Percentiles rank a stretch among this genome's conserved stretches.
phyloP scores from a whole-genome alignment of 2,329 filamentous ascomycete species.

The Talaromyces verruculosus region DNA sequence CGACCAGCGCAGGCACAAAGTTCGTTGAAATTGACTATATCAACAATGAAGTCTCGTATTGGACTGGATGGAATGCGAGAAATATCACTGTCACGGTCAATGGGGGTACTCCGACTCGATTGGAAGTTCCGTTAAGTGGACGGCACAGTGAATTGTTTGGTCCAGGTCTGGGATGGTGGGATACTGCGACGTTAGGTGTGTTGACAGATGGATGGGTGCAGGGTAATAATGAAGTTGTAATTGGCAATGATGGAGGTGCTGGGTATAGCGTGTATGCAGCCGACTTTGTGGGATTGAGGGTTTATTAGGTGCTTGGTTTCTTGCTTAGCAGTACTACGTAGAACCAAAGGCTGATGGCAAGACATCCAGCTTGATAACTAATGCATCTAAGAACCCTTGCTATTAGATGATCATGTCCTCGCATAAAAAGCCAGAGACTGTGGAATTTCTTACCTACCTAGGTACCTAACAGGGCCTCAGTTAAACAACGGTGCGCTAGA shows the following conservation, averaged over 20 bases:
- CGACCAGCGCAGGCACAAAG: slow-evolving; percentile 34
- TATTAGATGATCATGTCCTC: neutral
- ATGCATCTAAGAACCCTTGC: neutral
- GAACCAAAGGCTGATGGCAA: neutral
- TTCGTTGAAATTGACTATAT: slow-evolving; percentile 53
- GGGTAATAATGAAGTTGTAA: slow-evolving; percentile 40
- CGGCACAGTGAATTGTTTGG: slow-evolving; percentile 37
- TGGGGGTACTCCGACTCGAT: slow-evolving; percentile 42
- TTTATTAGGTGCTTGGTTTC: slow-evolving; percentile 23
- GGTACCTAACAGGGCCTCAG: neutral
- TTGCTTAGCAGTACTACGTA: neutral
- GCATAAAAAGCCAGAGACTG: neutral
- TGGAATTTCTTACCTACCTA: neutral
- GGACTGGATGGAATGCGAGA: slow-evolving; percentile 49
- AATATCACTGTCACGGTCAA: slow-evolving; percentile 56
- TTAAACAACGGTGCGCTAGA: neutral
- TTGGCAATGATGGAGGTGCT: slow-evolving; percentile 35
- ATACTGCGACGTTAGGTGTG: slow-evolving; percentile 48
- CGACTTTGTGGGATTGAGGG: slow-evolving; percentile 39
- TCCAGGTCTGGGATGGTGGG: slow-evolving; percentile 53
- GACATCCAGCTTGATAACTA: neutral
- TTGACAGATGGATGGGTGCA: slow-evolving; percentile 49
- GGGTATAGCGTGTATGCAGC: slow-evolving; percentile 32
- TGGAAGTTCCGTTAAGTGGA: slow-evolving; percentile 51
- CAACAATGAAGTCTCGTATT: slow-evolving; percentile 54